Evolutionary conservation across 345 rosid species (phyloP).

Genomic region (Crucihimalaya himalaica): DNA sequence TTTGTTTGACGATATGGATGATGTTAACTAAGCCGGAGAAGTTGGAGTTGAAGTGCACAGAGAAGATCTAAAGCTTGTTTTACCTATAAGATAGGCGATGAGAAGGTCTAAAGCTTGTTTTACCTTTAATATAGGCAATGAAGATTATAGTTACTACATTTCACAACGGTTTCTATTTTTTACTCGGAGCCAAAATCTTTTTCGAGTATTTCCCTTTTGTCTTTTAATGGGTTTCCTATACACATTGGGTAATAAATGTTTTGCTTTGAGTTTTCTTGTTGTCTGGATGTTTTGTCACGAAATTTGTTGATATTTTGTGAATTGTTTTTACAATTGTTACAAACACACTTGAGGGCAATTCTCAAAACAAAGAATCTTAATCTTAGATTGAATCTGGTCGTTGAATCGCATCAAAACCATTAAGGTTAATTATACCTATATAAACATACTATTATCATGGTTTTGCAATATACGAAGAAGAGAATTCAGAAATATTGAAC

Average conservation of each 20-base stretch:
- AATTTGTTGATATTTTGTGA: neutral
- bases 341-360: neutral
- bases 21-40: neutral
- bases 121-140: conserved; percentile 18
- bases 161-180: neutral
- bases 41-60: conserved; percentile 31
- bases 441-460: neutral
- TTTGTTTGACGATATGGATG: conserved; percentile 1
- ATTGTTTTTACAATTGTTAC: neutral
- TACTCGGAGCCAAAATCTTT: neutral
- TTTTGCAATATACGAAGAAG: neutral
- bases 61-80: neutral
- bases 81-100: too few species aligned
- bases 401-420: neutral
- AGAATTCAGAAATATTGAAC: neutral
- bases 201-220: neutral
- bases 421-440: neutral
- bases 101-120: conserved; percentile 1
- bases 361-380: conserved; percentile 40
- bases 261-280: neutral
- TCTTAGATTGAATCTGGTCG: conserved; percentile 42
- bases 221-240: neutral
- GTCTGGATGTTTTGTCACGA: neutral
- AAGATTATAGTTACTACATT: conserved; percentile 4
- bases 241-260: neutral